Percentiles rank a stretch among this genome's conserved stretches.
These are phyloP conservation scores for Backusella tarrabulga DNA, from an alignment of 192 early-diverging fungal species.

Conservation along the genomic window DNA sequence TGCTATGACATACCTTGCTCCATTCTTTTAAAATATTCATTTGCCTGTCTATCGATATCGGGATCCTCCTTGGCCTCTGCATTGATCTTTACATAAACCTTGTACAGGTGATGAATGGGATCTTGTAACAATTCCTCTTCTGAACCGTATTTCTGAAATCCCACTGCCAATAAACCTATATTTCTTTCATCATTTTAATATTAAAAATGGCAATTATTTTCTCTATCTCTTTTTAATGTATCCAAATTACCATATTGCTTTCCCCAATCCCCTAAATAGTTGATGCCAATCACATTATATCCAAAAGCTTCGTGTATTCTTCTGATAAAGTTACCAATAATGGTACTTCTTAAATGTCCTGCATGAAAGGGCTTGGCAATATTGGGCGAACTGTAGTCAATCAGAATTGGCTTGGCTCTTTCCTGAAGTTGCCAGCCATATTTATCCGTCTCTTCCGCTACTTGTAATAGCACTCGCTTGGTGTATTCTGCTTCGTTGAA, in stretches of 20 bases:
- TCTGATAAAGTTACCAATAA: conserved; percentile 90
- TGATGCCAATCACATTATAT: conserved; percentile 81
- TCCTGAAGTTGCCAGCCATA: conserved; percentile 58
- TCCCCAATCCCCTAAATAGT: conserved; percentile 99
- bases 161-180: conserved; percentile 82
- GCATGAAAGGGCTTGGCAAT: conserved; percentile 98
- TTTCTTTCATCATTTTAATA: not conserved
- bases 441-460: conserved; percentile 41
- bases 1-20: conserved; percentile 52
- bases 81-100: conserved; percentile 89
- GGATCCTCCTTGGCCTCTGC: conserved; percentile 61
- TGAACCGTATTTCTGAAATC: conserved; percentile 76
- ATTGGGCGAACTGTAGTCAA: conserved; percentile 95
- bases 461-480: conserved; percentile 49
- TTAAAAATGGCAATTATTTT: not conserved
- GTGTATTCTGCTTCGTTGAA: conserved; percentile 51
- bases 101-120: conserved; percentile 85
- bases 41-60: conserved; percentile 69
- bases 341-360: conserved; percentile 94
- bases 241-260: conserved; percentile 84
- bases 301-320: conserved; percentile 77
- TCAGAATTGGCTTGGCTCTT: conserved; percentile 48
- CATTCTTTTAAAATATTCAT: conserved; percentile 88
- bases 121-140: conserved; percentile 68
- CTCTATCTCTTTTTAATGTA: not conserved